These are phyloP conservation scores for Amniculicola lignicola DNA, from an alignment of 495 filamentous ascomycete genomes.

Conservation along the genomic window DNA sequence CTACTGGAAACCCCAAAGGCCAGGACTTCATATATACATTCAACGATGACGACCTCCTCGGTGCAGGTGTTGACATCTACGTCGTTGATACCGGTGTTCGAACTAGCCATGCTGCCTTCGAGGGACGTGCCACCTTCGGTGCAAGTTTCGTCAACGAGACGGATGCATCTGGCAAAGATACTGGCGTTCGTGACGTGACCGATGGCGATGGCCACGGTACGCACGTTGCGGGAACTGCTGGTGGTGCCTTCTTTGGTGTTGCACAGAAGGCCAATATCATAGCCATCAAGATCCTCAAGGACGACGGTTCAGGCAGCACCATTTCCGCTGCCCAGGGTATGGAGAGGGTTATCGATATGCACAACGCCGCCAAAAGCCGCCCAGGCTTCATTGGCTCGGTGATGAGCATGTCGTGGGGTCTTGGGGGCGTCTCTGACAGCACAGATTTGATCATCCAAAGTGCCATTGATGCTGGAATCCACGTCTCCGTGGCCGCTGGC, in stretches of 20 bases:
- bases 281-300: slow-evolving; percentile 44
- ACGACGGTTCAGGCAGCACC: slow-evolving; percentile 37
- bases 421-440: slow-evolving; percentile 23
- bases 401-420: slow-evolving; percentile 46
- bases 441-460: slow-evolving; percentile 39
- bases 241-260: slow-evolving; percentile 40
- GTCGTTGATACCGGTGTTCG: slow-evolving; percentile 52
- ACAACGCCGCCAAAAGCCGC: slow-evolving; percentile 37
- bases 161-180: too few relatives aligned
- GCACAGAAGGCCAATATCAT: slow-evolving; percentile 44
- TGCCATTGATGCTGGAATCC: slow-evolving; percentile 39
- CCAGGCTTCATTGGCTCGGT: slow-evolving; percentile 42
- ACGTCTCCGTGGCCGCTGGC: slow-evolving; percentile 44
- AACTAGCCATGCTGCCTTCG: slow-evolving; percentile 45
- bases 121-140: neutral
- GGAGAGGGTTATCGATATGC: slow-evolving; percentile 40
- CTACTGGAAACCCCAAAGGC: slow-evolving; percentile 24
- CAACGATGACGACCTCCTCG: slow-evolving; percentile 36
- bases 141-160: slow-evolving; percentile 2
- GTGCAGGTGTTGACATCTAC: slow-evolving; percentile 51
- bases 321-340: slow-evolving; percentile 42
- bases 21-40: slow-evolving; percentile 47
- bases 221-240: slow-evolving; percentile 45
- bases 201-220: slow-evolving; percentile 51
- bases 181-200: too few relatives aligned